These are phyloP conservation scores for Emydomyces testavorans DNA, from an alignment of 2,329 filamentous ascomycete species.

Conservation along the genomic window DNA sequence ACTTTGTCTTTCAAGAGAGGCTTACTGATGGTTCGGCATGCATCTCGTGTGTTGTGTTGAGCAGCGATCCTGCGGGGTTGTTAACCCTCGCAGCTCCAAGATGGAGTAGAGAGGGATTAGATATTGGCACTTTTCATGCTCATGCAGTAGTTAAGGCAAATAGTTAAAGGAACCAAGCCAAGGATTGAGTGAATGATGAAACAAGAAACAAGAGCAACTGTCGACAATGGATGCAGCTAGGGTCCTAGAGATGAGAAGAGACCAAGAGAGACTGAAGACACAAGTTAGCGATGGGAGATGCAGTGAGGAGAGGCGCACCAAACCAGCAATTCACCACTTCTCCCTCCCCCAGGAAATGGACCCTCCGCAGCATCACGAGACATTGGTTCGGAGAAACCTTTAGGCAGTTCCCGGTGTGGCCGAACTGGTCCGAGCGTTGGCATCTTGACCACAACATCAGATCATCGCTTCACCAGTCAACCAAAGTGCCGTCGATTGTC, in stretches of 20 bases:
- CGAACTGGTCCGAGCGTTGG: slow-evolving; percentile 16
- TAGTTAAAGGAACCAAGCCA: slow-evolving; percentile 10
- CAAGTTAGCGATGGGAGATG: not conserved
- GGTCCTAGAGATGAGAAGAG: not conserved
- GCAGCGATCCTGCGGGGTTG: slow-evolving; percentile 21
- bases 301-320: not conserved
- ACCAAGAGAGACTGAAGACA: not conserved
- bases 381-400: slow-evolving; percentile 6
- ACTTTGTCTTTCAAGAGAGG: no score
- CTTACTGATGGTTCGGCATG: not conserved
- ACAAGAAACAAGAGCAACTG: slow-evolving; percentile 1
- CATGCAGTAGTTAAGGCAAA: not conserved
- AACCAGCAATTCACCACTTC: slow-evolving; percentile 3
- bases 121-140: slow-evolving; percentile 21
- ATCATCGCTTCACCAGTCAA: slow-evolving; percentile 4
- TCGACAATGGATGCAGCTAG: not conserved
- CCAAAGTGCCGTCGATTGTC: slow-evolving; percentile 11
- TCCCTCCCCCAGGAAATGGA: slow-evolving; percentile 10
- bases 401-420: slow-evolving; percentile 11
- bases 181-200: slow-evolving; percentile 4
- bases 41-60: slow-evolving; percentile 16
- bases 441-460: slow-evolving; percentile 15
- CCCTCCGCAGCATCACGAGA: slow-evolving; percentile 14
- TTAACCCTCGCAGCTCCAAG: slow-evolving; percentile 21
- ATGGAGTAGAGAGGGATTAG: slow-evolving; percentile 21